phyloP scores from a whole-genome alignment of 139 green algal species.

The Chlorella ohadii region DNA sequence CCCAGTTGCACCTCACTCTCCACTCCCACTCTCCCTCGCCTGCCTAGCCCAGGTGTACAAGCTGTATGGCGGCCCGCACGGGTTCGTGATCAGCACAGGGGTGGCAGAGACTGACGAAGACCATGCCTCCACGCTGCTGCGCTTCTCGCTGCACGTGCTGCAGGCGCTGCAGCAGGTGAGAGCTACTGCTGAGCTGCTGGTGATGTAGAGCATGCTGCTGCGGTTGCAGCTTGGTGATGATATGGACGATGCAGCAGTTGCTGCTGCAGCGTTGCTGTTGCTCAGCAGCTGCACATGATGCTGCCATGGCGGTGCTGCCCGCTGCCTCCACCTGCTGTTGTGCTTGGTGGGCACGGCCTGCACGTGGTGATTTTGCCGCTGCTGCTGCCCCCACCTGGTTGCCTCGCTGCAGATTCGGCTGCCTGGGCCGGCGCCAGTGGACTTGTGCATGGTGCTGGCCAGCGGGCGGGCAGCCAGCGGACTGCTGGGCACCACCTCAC shows the following conservation, averaged over 20 bases:
- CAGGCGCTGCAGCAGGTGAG: conserved; percentile 9
- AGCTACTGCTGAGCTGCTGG: background rate
- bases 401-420: conserved; percentile 11
- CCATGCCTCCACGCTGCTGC: conserved; percentile 27
- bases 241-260: too few species aligned
- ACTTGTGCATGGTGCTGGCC: conserved; percentile 12
- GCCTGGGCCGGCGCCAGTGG: background rate
- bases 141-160: conserved; percentile 24
- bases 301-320: too few species aligned
- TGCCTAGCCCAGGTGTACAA: conserved; percentile 15
- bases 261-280: too few species aligned
- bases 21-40: too few species aligned
- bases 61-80: conserved; percentile 29
- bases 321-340: too few species aligned
- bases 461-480: background rate
- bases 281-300: too few species aligned
- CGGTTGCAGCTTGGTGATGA: too few species aligned
- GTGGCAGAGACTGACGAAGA: conserved; percentile 19
- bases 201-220: background rate
- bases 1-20: too few species aligned
- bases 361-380: too few species aligned
- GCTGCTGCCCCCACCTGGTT: background rate
- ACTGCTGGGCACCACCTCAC: conserved; percentile 22
- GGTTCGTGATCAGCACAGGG: conserved; percentile 14
- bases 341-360: too few species aligned